Conservation (phyloP, 345 rosid species). For the Populus alba region DNA sequence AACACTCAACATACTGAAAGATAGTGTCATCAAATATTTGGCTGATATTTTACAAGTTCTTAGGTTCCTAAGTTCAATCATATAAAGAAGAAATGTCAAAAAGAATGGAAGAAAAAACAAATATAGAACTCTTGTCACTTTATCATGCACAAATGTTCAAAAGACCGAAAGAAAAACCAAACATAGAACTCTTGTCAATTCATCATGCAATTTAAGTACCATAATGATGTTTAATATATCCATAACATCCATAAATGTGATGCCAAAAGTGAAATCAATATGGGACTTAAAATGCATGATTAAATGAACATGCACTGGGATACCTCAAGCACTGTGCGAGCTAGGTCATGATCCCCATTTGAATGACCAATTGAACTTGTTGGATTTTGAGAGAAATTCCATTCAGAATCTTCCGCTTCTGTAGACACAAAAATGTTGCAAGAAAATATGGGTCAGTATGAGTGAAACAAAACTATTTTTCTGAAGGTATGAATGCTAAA, state of each 20-base stretch:
- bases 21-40: neutral
- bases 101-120: neutral
- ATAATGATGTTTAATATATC: neutral
- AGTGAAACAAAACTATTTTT: neutral
- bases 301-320: neutral
- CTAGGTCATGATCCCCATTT: constrained; percentile 69
- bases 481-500: neutral
- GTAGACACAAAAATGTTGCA: constrained; percentile 13
- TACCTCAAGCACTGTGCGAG: constrained; percentile 72
- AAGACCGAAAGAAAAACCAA: neutral
- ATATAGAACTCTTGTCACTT: no score
- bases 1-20: neutral
- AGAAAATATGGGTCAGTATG: neutral
- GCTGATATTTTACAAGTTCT: neutral
- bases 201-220: neutral
- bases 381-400: constrained; percentile 48
- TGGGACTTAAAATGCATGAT: neutral
- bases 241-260: no score
- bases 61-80: neutral
- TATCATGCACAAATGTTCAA: neutral
- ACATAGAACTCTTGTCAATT: no score
- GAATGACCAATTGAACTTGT: constrained; percentile 74
- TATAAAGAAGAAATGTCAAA: neutral
- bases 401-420: constrained; percentile 53
- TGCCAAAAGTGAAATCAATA: neutral